A percentile compares a stretch with the other conserved stretches of the same genome.
Evolutionary conservation across 129 eudicot species (phyloP).

Genomic region (Ambrosia trifida): DNA sequence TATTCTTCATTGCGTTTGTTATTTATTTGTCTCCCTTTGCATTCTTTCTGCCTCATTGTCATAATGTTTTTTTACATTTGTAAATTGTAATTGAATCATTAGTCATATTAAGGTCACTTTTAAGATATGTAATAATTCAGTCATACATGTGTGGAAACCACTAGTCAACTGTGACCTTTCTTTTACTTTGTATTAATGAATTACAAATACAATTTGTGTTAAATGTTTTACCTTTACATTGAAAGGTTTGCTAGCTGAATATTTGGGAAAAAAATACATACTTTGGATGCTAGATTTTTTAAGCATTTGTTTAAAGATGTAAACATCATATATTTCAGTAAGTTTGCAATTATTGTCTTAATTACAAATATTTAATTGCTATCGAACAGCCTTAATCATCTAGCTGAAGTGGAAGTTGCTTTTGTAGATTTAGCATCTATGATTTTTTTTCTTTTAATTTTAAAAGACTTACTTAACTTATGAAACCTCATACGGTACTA

Average conservation of each 20-base stretch:
- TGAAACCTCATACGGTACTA: constrained; percentile 8
- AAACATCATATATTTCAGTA: background rate
- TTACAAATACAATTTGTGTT: background rate
- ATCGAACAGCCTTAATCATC: background rate
- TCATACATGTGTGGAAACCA: background rate
- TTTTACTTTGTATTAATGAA: background rate
- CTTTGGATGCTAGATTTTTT: background rate
- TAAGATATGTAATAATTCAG: background rate
- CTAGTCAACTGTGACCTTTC: background rate
- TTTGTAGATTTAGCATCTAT: background rate
- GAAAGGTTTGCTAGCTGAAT: background rate
- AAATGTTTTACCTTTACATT: background rate
- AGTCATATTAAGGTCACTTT: background rate
- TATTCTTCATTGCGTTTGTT: constrained; percentile 4
- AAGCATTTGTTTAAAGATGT: background rate
- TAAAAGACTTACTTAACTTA: background rate
- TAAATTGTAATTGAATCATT: background rate
- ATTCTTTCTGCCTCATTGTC: background rate
- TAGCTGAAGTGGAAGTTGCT: constrained; percentile 3
- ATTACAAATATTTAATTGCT: background rate
- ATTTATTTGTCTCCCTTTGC: constrained; percentile 2
- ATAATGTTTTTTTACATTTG: background rate
- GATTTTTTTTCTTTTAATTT: background rate
- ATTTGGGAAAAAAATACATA: background rate
- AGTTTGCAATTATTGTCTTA: background rate